Evolutionary conservation across 1,284 basidiomycete genomes (phyloP).

Genomic region (Irpex rosettiformis): DNA sequence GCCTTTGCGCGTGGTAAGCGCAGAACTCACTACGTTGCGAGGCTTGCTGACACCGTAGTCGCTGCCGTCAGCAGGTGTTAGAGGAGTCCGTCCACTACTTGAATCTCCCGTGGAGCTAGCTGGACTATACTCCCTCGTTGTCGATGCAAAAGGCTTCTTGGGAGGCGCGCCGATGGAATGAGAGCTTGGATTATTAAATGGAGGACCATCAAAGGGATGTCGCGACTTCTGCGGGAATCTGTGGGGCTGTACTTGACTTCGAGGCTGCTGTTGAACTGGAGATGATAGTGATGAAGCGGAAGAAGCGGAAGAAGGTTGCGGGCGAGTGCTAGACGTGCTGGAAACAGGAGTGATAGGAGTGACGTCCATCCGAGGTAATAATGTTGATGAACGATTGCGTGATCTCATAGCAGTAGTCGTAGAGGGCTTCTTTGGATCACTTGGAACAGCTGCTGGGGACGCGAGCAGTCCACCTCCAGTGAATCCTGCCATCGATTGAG

Average conservation of each 20-base stretch:
- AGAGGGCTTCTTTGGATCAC: slow-evolving; percentile 7
- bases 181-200: slow-evolving; percentile 4
- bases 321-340: slow-evolving; percentile 8
- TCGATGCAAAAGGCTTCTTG: slow-evolving; percentile 48
- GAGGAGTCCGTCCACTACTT: slow-evolving; percentile 64
- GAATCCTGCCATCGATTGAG: slow-evolving; percentile 21
- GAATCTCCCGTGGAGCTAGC: slow-evolving; percentile 78
- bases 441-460: slow-evolving; percentile 10
- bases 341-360: slow-evolving; percentile 1
- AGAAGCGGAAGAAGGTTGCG: slow-evolving; percentile 14
- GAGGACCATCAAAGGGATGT: slow-evolving; percentile 7
- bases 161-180: slow-evolving; percentile 12
- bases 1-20: slow-evolving; percentile 19
- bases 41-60: slow-evolving; percentile 43
- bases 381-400: slow-evolving; percentile 21
- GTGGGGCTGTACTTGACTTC: background rate
- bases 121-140: slow-evolving; percentile 53
- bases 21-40: slow-evolving; percentile 7
- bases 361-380: slow-evolving; percentile 12
- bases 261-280: slow-evolving; percentile 12
- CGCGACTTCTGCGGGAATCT: slow-evolving; percentile 10
- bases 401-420: slow-evolving; percentile 7
- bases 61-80: slow-evolving; percentile 73
- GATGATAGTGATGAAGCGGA: slow-evolving; percentile 14
- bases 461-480: slow-evolving; percentile 28